These are phyloP conservation scores for Fragaria vesca DNA, from an alignment of 306 rosid genomes.

Conservation along the genomic window DNA sequence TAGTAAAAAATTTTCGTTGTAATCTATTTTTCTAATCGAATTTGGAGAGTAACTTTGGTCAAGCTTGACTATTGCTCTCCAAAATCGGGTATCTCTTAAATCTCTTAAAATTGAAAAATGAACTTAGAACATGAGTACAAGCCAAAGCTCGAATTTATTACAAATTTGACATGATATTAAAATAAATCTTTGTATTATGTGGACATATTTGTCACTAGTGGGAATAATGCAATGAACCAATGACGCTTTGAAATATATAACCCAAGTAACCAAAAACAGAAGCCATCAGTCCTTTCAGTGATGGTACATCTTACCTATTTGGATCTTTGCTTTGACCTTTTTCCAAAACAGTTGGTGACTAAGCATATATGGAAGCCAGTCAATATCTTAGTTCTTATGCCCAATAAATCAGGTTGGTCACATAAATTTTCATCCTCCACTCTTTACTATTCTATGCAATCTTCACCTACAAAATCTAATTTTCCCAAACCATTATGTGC, in stretches of 20 bases:
- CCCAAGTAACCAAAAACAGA: not conserved
- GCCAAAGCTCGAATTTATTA: not conserved
- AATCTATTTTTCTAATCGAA: no score
- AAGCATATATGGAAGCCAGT: not conserved
- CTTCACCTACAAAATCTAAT: not conserved
- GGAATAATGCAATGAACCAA: not conserved
- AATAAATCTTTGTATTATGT: not conserved
- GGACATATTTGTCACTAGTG: not conserved
- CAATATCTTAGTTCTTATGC: not conserved
- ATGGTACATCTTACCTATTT: not conserved
- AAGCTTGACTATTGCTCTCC: no score
- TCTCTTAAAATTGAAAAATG: no score
- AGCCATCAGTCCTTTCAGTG: not conserved
- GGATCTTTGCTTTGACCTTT: not conserved
- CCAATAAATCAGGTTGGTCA: not conserved
- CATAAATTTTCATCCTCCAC: not conserved
- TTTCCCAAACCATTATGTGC: not conserved
- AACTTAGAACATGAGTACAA: not conserved
- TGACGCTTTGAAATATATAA: not conserved
- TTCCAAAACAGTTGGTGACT: not conserved
- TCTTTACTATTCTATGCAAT: not conserved
- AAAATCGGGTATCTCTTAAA: no score
- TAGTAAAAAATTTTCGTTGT: no score
- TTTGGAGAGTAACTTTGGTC: no score
- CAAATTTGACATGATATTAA: not conserved